A percentile compares a stretch with the other conserved stretches of the same genome.
These are phyloP conservation scores for Suillus subalutaceus DNA, from an alignment of 768 basidiomycete genomes.

Conservation along the genomic window DNA sequence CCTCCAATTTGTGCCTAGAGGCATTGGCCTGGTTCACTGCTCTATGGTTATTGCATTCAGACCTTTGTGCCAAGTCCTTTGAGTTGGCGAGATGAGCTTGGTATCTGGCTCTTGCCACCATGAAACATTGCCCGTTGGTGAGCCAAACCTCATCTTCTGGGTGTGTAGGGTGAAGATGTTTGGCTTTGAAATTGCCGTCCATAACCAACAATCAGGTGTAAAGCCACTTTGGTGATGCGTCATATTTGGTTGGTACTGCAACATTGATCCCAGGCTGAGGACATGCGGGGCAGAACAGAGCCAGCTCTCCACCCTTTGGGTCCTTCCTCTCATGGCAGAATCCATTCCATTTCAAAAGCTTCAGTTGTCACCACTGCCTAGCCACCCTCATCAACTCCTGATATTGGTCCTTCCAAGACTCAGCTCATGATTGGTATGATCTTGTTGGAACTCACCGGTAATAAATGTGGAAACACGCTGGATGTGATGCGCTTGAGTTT, in stretches of 20 bases:
- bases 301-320: background rate
- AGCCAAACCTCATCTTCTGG: constrained; percentile 19
- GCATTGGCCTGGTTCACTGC: constrained; percentile 21
- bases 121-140: constrained; percentile 8
- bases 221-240: too few relatives aligned
- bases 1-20: constrained; percentile 19
- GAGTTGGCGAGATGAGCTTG: background rate
- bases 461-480: background rate
- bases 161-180: constrained; percentile 12
- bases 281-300: constrained; percentile 8
- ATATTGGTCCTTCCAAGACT: constrained; percentile 10
- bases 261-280: constrained; percentile 9
- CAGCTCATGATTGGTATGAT: too few relatives aligned
- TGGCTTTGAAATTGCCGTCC: constrained; percentile 1
- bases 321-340: constrained; percentile 7
- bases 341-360: constrained; percentile 24
- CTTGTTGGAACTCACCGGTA: background rate
- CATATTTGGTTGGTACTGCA: background rate
- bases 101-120: background rate
- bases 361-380: constrained; percentile 20
- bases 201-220: background rate
- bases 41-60: constrained; percentile 19
- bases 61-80: constrained; percentile 6
- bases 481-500: background rate
- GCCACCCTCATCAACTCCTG: constrained; percentile 18